Base-by-base conservation (phyloP, 352 stramenopile genomes). In the Phytophthora pinifolia region DNA sequence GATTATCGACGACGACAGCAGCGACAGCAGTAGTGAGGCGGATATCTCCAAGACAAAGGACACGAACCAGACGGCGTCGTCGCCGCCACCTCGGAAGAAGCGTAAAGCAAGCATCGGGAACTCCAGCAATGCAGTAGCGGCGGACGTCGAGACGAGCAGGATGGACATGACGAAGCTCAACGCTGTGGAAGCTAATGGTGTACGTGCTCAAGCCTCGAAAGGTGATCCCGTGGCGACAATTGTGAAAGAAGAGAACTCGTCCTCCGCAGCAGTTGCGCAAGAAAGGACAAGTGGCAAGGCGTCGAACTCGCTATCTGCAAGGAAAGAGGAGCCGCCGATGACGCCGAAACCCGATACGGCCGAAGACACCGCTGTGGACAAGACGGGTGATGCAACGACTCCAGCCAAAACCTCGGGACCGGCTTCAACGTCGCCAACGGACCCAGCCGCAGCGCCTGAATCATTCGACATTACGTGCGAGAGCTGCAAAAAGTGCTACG, bases 381-480 rank as follows among this genome's bases (percentile, higher is more conserved):
- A 48, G 36, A 37, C n/a, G 25, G 41, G 39, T 42, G 44, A 64
- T 32, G 25, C 25, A 22, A 38, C 35, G 34, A 33, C 10, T 18
- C 14, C 20, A 43, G 34, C 33, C 29, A 35, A 60, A 13, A 4
- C 43, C 4, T 59, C 48, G 13, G 48, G 46, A 7, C 32, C 36
- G 41, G 17, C 43, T 54, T 62, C 30, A 33, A 53, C 18, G 17
- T 68, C 55, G 18, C 51, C 65, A 6, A 65, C 55, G 38, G 65
- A 74, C 15, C 60, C 56, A 53, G 41, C 61, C 45, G 65, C 52
- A 29, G 51, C 55, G 14, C 58, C 48, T 27, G 75, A 92, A 55
- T 67, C 73, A 13, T 92, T 86, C 64, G 76, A 95, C 22, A 88
- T 95, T 39, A 85, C 76, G 5, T 95, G 85, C 29, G 79, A 78